These are phyloP conservation scores for Nigrospora sphaerica DNA, from an alignment of 2,329 filamentous ascomycete species.

Conservation along the genomic window DNA sequence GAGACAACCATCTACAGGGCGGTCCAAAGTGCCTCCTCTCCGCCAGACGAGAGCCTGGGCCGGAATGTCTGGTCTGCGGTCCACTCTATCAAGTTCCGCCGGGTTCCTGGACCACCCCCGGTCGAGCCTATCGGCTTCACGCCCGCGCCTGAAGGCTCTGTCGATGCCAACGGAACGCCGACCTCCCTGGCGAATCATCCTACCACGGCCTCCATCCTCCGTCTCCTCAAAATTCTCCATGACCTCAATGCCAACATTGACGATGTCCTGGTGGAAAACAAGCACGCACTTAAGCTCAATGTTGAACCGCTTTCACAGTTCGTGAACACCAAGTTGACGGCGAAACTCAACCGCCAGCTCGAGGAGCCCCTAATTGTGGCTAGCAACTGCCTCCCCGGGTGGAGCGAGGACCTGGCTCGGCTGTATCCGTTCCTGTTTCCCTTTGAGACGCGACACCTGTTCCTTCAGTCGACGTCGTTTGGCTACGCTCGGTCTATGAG, in stretches of 20 bases:
- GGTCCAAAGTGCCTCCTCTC: constrained; percentile 58
- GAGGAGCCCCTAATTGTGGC: constrained; percentile 96
- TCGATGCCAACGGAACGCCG: constrained; percentile 56
- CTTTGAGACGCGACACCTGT: constrained; percentile 93
- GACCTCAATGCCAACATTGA: constrained; percentile 90
- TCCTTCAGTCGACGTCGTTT: constrained; percentile 96
- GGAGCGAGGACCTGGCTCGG: constrained; percentile 91
- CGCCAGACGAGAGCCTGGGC: constrained; percentile 55
- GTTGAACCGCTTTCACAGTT: constrained; percentile 86
- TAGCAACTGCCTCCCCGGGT: constrained; percentile 89
- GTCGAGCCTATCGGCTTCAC: constrained; percentile 60
- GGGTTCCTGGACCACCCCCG: constrained; percentile 75
- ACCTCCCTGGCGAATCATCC: constrained; percentile 77
- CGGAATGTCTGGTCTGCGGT: constrained; percentile 85
- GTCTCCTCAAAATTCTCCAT: constrained; percentile 82
- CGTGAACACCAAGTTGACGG: constrained; percentile 96
- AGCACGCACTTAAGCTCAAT: constrained; percentile 62
- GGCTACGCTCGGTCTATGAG: constrained; percentile 97
- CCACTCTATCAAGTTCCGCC: constrained; percentile 87
- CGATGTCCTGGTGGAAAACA: constrained; percentile 77
- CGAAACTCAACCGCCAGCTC: constrained; percentile 92
- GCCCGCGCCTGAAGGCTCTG: constrained; percentile 38
- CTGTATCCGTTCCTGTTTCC: constrained; percentile 96
- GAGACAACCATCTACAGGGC: constrained; percentile 96
- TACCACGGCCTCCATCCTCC: constrained; percentile 79